A percentile compares a stretch with the other conserved stretches of the same genome.
phyloP scores from a whole-genome alignment of 768 basidiomycete species.

The Auricularia heimuer region DNA sequence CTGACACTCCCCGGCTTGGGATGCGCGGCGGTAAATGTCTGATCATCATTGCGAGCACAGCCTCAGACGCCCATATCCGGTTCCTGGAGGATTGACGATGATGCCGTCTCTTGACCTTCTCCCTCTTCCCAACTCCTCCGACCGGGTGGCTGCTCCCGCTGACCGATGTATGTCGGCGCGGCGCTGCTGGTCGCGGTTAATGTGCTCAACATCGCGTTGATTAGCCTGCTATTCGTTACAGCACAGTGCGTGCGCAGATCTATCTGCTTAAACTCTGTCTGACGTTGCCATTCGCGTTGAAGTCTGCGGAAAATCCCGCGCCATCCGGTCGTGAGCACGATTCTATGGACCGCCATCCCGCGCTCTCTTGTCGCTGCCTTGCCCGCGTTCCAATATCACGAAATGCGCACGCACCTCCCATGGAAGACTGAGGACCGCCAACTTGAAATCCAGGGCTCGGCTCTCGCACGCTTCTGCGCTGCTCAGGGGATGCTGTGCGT shows the following conservation, averaged over 20 bases:
- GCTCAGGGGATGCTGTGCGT: neutral
- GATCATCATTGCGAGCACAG: too few relatives aligned
- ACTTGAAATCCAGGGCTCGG: neutral
- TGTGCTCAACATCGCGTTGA: neutral
- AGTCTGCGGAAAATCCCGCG: neutral
- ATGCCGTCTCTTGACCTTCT: too few relatives aligned
- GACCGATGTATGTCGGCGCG: neutral
- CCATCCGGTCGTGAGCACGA: neutral
- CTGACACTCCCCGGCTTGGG: too few relatives aligned
- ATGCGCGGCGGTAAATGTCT: too few relatives aligned
- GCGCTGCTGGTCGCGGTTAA: neutral
- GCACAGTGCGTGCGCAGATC: neutral
- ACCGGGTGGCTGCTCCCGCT: too few relatives aligned
- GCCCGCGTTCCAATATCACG: neutral
- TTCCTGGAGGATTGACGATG: too few relatives aligned
- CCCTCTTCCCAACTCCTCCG: too few relatives aligned
- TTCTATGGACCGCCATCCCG: neutral
- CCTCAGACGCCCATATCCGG: too few relatives aligned
- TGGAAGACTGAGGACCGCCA: neutral
- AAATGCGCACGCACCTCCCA: neutral
- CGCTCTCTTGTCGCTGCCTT: neutral
- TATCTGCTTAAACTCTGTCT: neutral
- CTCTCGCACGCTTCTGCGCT: neutral
- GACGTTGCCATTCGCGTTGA: neutral
- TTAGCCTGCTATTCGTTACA: neutral